phyloP scores from a whole-genome alignment of 805 yeast species.

The Komagataella mondaviorum region DNA sequence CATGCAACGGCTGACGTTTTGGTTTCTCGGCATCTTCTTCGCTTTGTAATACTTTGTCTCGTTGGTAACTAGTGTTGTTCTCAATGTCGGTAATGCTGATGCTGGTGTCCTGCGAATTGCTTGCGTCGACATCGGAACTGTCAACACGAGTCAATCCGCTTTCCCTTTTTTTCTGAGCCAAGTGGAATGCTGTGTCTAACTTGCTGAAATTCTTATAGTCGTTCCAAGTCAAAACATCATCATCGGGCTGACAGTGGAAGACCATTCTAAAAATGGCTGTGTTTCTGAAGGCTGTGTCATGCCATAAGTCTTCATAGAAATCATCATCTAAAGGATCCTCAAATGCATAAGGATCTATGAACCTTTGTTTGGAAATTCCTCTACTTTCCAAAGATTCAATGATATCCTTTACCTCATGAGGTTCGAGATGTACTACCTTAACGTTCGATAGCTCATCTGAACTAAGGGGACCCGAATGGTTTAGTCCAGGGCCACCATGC shows the following conservation, averaged over 20 bases:
- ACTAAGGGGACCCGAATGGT: background rate
- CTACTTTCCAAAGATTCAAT: background rate
- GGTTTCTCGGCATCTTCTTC: background rate
- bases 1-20: background rate
- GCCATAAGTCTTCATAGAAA: conserved; percentile 82
- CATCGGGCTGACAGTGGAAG: conserved; percentile 93
- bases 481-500: background rate
- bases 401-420: background rate
- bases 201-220: conserved; percentile 67
- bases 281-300: conserved; percentile 68
- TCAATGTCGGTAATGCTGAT: background rate
- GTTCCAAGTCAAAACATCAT: conserved; percentile 78
- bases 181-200: conserved; percentile 43
- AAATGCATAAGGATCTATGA: conserved; percentile 68
- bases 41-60: background rate
- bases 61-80: background rate
- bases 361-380: background rate
- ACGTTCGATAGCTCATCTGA: background rate
- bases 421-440: background rate
- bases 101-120: background rate
- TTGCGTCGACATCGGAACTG: background rate
- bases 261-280: conserved; percentile 72
- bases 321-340: conserved; percentile 76
- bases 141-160: conserved; percentile 2
- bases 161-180: conserved; percentile 11